These are phyloP conservation scores for Pseudocercospora fijiensis DNA, from an alignment of 2,329 filamentous ascomycete genomes.

Conservation along the genomic window DNA sequence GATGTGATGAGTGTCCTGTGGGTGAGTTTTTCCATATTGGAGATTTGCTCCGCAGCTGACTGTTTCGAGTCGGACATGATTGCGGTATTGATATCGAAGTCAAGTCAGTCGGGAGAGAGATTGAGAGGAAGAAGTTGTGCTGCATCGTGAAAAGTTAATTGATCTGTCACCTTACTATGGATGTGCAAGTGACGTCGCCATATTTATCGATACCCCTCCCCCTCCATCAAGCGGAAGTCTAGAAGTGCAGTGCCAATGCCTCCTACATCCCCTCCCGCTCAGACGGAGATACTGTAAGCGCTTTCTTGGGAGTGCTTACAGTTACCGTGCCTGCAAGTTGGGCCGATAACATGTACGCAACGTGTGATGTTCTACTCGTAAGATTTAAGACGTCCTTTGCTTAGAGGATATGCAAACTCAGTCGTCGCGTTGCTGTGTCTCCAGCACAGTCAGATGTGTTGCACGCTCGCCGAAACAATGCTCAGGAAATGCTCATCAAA, in stretches of 20 bases:
- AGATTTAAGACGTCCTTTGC: neutral
- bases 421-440: neutral
- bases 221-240: neutral
- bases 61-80: conserved; percentile 1
- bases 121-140: neutral
- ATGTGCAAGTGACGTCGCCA: conserved; percentile 1
- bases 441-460: neutral
- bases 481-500: too few relatives aligned
- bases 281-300: neutral
- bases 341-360: neutral
- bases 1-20: conserved; percentile 30
- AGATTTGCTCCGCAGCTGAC: conserved; percentile 15
- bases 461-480: too few relatives aligned
- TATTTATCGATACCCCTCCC: conserved; percentile 4
- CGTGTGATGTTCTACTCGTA: neutral
- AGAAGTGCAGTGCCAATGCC: neutral
- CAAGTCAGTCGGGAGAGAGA: neutral
- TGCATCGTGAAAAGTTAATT: neutral
- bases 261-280: neutral
- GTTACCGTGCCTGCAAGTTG: neutral
- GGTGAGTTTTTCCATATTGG: conserved; percentile 31
- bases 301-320: neutral
- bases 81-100: neutral
- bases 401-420: neutral
- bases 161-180: neutral